These are phyloP conservation scores for Boletellus sp. DNA, from an alignment of 768 basidiomycete genomes.

Conservation along the genomic window DNA sequence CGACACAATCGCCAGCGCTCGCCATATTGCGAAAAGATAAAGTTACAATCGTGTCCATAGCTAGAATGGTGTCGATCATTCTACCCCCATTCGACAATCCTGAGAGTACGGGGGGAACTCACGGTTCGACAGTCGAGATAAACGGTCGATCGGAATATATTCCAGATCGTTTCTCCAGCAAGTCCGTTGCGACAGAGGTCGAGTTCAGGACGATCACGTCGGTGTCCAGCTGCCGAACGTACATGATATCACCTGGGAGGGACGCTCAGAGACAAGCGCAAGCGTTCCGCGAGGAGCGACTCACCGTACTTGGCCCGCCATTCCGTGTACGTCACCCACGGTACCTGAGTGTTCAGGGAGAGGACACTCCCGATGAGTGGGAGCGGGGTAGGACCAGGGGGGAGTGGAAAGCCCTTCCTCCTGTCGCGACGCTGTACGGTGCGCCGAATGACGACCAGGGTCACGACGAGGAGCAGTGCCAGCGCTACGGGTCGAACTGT, in stretches of 20 bases:
- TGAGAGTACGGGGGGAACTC: background rate
- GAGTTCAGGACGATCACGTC: conserved; percentile 2
- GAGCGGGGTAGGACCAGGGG: too few relatives aligned
- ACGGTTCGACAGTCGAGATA: background rate
- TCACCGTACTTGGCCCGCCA: background rate
- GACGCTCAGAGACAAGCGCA: background rate
- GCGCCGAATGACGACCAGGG: too few relatives aligned
- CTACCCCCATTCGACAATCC: background rate
- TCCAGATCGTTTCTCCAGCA: background rate
- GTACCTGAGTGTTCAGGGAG: too few relatives aligned
- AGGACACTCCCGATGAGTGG: too few relatives aligned
- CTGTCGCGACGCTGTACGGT: too few relatives aligned
- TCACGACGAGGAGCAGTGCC: too few relatives aligned
- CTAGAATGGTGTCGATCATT: background rate
- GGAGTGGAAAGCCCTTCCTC: too few relatives aligned
- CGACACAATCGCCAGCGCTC: background rate
- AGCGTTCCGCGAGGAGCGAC: background rate
- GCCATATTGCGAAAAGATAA: background rate
- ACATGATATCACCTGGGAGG: background rate
- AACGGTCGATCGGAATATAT: conserved; percentile 5
- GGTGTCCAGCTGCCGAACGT: background rate
- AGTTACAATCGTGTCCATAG: background rate
- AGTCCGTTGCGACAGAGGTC: background rate
- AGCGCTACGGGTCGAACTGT: too few relatives aligned
- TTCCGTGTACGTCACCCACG: too few relatives aligned